Conservation (phyloP, 352 stramenopile genomes). For the Phytophthora ramorum region DNA sequence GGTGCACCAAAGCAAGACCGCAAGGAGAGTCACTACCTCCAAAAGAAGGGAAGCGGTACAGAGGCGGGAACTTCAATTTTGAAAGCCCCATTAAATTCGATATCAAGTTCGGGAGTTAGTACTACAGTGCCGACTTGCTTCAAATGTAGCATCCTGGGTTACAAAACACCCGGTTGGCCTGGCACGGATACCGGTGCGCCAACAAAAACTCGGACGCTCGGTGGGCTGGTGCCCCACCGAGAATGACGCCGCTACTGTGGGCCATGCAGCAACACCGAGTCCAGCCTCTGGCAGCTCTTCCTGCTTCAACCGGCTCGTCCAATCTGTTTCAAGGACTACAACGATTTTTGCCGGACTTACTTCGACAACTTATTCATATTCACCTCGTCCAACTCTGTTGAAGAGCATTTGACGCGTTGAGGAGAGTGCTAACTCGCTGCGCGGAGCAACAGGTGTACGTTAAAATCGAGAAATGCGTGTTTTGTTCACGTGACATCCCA, state of each 20-base stretch:
- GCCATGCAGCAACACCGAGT: constrained; percentile 4
- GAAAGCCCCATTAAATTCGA: not conserved
- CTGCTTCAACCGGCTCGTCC: not conserved
- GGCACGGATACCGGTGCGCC: not conserved
- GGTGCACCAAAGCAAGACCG: not conserved
- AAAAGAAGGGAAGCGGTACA: not conserved
- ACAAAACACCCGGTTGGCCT: constrained; percentile 8
- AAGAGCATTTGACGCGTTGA: constrained; percentile 2
- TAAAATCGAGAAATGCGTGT: no score
- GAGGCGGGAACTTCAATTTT: not conserved
- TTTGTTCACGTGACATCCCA: no score
- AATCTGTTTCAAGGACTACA: not conserved
- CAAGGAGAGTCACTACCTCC: not conserved
- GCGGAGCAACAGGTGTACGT: not conserved
- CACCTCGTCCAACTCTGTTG: not conserved
- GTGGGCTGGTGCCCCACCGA: constrained; percentile 8
- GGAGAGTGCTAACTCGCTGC: not conserved
- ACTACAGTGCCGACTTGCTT: constrained; percentile 1
- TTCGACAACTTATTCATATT: constrained; percentile 16
- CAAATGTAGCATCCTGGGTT: constrained; percentile 4
- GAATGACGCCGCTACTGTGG: constrained; percentile 4
- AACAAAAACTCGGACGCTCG: constrained; percentile 11
- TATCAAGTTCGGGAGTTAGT: not conserved
- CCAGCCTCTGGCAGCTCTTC: constrained; percentile 6
- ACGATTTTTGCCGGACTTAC: constrained; percentile 2